Evolutionary conservation across 305 asterid genomes (phyloP).

Genomic region (Plantago coronopus): DNA sequence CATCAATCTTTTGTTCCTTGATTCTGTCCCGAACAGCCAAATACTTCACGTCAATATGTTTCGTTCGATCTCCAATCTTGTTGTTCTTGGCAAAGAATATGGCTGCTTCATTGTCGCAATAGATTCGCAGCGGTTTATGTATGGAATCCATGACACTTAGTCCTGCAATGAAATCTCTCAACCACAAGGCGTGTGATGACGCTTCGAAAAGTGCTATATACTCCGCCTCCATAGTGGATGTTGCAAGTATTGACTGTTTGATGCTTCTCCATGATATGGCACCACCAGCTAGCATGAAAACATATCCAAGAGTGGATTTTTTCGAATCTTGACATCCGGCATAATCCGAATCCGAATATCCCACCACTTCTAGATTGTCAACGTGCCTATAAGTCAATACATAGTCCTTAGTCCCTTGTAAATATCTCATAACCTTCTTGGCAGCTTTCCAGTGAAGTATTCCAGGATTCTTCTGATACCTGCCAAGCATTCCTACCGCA

Average conservation of each 20-base stretch:
- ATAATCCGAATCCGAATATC: slow-evolving; percentile 8
- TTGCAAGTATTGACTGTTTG: neutral
- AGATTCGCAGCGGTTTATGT: neutral
- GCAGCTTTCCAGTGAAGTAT: neutral
- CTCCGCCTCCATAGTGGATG: slow-evolving; percentile 13
- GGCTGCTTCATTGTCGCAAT: slow-evolving; percentile 7
- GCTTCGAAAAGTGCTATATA: slow-evolving; percentile 14
- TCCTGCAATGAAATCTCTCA: slow-evolving; percentile 4
- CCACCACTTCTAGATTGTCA: slow-evolving; percentile 6
- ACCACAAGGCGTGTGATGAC: slow-evolving; percentile 10
- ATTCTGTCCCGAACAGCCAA: neutral
- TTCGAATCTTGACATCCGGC: slow-evolving; percentile 1
- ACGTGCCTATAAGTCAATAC: neutral
- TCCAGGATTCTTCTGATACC: slow-evolving; percentile 9
- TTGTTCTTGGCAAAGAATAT: slow-evolving; percentile 9
- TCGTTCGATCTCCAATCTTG: neutral
- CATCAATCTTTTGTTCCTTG: slow-evolving; percentile 6
- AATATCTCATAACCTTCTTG: slow-evolving; percentile 2
- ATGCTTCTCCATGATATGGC: slow-evolving; percentile 4
- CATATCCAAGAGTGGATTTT: neutral
- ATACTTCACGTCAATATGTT: slow-evolving; percentile 9
- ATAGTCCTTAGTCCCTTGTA: slow-evolving; percentile 4
- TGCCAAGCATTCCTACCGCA: neutral
- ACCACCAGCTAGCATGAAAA: slow-evolving; percentile 1
- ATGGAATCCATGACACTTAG: neutral